Conservation (phyloP, 768 basidiomycete species). For the Tylopilus sp. region DNA sequence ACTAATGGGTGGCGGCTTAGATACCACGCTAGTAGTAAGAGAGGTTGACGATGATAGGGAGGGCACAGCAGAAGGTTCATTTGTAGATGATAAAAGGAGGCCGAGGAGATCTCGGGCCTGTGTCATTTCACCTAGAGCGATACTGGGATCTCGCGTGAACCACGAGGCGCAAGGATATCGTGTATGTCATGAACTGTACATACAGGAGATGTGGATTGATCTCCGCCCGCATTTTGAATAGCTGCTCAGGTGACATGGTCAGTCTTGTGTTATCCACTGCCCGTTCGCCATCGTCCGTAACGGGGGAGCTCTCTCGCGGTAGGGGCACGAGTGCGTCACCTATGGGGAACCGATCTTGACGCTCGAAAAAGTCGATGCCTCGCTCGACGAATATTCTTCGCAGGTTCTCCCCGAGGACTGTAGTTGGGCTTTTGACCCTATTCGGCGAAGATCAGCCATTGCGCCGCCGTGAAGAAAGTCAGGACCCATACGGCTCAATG, state of each 20-base stretch:
- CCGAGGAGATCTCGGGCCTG: constrained; percentile 70
- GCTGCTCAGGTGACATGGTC: constrained; percentile 69
- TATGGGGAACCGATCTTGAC: constrained; percentile 29
- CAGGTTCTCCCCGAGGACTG: constrained; percentile 61
- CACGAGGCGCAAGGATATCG: not conserved
- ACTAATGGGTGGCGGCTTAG: constrained; percentile 59
- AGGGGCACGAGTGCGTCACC: constrained; percentile 24
- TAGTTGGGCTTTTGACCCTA: constrained; percentile 55
- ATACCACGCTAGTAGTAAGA: constrained; percentile 61
- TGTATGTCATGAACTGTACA: constrained; percentile 32
- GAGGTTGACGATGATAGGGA: constrained; percentile 28
- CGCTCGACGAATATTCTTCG: constrained; percentile 70
- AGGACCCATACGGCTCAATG: constrained; percentile 62
- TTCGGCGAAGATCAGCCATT: constrained; percentile 19
- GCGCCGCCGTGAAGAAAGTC: not conserved
- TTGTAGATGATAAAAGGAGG: constrained; percentile 48
- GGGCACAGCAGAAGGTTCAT: constrained; percentile 29
- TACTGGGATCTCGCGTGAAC: constrained; percentile 38
- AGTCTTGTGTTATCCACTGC: constrained; percentile 30
- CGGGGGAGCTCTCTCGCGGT: constrained; percentile 24
- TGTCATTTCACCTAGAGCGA: constrained; percentile 76
- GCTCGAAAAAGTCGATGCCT: constrained; percentile 73
- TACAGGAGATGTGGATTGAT: constrained; percentile 71
- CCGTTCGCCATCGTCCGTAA: constrained; percentile 27
- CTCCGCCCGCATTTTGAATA: constrained; percentile 70